phyloP scores from a whole-genome alignment of 345 rosid genomes.

The Eucalyptus pauciflora region DNA sequence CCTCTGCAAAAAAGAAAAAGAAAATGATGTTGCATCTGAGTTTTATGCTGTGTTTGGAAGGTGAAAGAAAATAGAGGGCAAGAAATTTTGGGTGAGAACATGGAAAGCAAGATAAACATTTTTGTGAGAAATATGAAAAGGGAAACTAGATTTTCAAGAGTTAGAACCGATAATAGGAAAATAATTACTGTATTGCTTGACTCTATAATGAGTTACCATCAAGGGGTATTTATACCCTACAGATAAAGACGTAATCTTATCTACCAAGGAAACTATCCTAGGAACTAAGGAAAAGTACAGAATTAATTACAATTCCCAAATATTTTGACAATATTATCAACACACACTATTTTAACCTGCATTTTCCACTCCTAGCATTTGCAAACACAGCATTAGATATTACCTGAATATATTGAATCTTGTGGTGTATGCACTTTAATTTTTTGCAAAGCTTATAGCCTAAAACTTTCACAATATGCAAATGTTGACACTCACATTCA shows the following conservation, averaged over 20 bases:
- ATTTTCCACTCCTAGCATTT: too few relatives aligned
- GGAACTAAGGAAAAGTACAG: too few relatives aligned
- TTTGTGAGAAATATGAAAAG: neutral
- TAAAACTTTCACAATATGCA: neutral
- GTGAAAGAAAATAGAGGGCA: neutral
- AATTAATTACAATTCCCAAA: too few relatives aligned
- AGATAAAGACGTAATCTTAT: neutral
- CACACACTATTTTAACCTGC: too few relatives aligned
- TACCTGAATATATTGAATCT: neutral
- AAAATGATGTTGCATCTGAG: neutral
- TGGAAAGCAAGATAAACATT: neutral
- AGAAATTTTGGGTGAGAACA: neutral
- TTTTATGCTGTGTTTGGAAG: neutral
- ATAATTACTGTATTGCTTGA: neutral
- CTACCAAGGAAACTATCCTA: neutral
- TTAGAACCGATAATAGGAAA: neutral
- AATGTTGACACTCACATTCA: neutral
- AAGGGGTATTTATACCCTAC: neutral
- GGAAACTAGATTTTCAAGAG: neutral
- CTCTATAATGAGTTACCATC: neutral
- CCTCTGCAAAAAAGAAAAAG: neutral
- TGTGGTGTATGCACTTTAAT: neutral
- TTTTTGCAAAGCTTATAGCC: neutral
- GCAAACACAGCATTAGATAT: neutral
- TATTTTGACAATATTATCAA: too few relatives aligned